Evolutionary conservation across 78 protist genomes (phyloP), one percentile per base, ranked within the genome.

Genomic region (Polysphondylium violaceum): DNA sequence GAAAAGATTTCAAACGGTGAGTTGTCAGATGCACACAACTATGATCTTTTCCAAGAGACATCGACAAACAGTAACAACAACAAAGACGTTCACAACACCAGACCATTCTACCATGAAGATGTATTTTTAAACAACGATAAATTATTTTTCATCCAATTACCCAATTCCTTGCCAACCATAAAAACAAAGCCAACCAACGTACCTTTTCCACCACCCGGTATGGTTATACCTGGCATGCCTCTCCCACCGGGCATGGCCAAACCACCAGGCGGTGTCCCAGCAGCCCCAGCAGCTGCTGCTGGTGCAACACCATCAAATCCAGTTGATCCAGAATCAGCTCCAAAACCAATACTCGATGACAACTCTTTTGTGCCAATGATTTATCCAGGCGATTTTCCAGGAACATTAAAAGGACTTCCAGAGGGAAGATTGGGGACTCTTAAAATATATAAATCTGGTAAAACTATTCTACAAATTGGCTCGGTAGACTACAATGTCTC

Each of bases 361-460:
- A 64, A 64, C 36, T n/a, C 77, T 16, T 81, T 81, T 29, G 69
- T 81, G 17, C 89, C 89, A 16, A 56, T 67, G 56, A 25, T 81
- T 25, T 81, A 67, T 67, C 89, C 89, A 27, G 89, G 89, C 55
- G 89, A 81, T 55, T 81, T 81, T 25, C 47, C 89, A 64, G 58
- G 58, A 23, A 36, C 89, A 7, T 8, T 81, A 35, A 81, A 81
- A 33, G 25, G 40, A 27, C 35, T 81, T 23, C 76, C 76, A 36
- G 35, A 51, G 1, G 89, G 89, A 55, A 23, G 41, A 81, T 31
- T 81, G 1, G 89, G 89, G 23, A 81, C 64, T 27, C 74, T 81
- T 17, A 81, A 81, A 68, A 67, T 81, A 19, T 81, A 81, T 68
- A 81, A 81, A 68, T 81, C 89, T 68, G 89, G 89, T 55, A 81